phyloP scores from a whole-genome alignment of 306 rosid genomes.

The Fragaria iinumae region DNA sequence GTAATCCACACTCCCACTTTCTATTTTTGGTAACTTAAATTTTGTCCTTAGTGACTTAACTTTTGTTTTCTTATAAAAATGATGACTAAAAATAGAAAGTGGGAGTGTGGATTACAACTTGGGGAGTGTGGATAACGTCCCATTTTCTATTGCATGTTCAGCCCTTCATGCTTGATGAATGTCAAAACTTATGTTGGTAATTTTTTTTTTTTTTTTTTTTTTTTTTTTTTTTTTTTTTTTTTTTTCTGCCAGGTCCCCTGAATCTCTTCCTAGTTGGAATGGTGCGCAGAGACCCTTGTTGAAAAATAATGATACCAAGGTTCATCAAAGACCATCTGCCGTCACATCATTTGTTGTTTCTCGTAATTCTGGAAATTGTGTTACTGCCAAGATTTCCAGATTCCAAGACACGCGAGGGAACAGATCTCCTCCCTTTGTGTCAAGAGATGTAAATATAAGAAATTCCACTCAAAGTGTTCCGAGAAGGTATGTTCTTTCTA shows the following conservation, averaged over 20 bases:
- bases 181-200: constrained; percentile 17
- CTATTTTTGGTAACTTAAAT: too few relatives aligned
- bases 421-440: constrained; percentile 40
- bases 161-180: neutral
- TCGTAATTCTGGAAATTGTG: constrained; percentile 35
- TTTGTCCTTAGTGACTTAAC: too few relatives aligned
- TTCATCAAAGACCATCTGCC: constrained; percentile 41
- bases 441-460: constrained; percentile 37
- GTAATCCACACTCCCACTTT: too few relatives aligned
- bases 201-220: constrained; percentile 17
- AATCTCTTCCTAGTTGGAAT: constrained; percentile 40
- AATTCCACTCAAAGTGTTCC: constrained; percentile 34
- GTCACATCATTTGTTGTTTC: constrained; percentile 43
- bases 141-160: neutral
- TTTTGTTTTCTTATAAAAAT: too few relatives aligned
- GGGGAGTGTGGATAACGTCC: too few relatives aligned
- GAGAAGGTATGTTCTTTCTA: constrained; percentile 33
- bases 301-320: constrained; percentile 36
- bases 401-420: constrained; percentile 38
- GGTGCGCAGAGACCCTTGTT: constrained; percentile 27
- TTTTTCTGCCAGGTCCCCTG: constrained; percentile 37
- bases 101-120: too few relatives aligned
- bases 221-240: constrained; percentile 2
- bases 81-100: too few relatives aligned
- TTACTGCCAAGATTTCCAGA: constrained; percentile 48